A percentile compares a stretch with the other conserved stretches of the same genome.
Conservation (phyloP, 2,329 filamentous ascomycete genomes). For the Ascomycota sp. region DNA sequence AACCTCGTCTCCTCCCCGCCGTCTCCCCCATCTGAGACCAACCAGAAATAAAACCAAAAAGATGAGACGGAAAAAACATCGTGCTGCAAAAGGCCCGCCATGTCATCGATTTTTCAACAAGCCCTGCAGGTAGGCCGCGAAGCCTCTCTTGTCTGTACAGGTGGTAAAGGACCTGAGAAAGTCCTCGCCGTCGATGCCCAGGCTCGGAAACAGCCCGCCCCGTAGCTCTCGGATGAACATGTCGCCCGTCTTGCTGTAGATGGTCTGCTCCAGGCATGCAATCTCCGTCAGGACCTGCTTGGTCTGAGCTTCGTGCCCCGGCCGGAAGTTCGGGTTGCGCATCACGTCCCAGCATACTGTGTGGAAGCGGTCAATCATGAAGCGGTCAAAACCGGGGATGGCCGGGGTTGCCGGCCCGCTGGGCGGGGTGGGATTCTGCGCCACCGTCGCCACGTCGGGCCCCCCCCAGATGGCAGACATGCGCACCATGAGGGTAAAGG, state of each 20-base stretch:
- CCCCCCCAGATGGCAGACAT: slow-evolving; percentile 88
- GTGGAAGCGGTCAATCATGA: slow-evolving; percentile 79
- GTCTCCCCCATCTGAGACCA: no score
- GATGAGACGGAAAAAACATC: no score
- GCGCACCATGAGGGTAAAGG: slow-evolving; percentile 60
- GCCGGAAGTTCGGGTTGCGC: slow-evolving; percentile 56
- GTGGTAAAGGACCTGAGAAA: slow-evolving; percentile 39
- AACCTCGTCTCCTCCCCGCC: no score
- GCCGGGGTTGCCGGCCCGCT: slow-evolving; percentile 29
- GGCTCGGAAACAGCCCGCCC: slow-evolving; percentile 37
- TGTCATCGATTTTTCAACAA: slow-evolving; percentile 27
- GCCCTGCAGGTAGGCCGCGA: slow-evolving; percentile 42
- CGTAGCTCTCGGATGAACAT: slow-evolving; percentile 55
- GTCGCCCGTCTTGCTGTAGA: slow-evolving; percentile 76
- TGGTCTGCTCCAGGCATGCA: slow-evolving; percentile 66
- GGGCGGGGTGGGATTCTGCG: slow-evolving; percentile 27
- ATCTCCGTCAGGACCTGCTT: slow-evolving; percentile 79
- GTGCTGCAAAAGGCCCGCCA: no score
- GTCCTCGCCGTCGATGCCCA: slow-evolving; percentile 42
- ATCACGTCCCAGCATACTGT: slow-evolving; percentile 79
- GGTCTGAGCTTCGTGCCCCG: slow-evolving; percentile 64
- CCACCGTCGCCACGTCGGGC: slow-evolving; percentile 46
- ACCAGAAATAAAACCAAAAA: no score
- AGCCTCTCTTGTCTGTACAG: slow-evolving; percentile 36
- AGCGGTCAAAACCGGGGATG: slow-evolving; percentile 78